Evolutionary conservation across 2,329 filamentous ascomycete genomes (phyloP), one percentile per base, ranked within the genome.

Genomic region (Botryotinia globosa): DNA sequence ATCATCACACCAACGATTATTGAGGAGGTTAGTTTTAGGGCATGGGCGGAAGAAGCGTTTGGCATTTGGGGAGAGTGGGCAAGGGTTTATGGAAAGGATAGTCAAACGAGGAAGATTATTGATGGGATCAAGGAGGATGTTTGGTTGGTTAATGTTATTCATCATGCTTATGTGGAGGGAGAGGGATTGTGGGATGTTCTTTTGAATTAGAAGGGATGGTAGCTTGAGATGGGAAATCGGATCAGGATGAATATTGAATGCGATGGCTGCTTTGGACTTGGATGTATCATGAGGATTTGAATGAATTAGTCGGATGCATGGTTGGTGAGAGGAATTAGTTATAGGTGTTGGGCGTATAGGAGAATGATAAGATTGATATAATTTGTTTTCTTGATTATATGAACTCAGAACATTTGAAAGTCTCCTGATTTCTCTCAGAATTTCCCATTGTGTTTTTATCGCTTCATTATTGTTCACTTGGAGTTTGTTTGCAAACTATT

Each of bases 1-100:
- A 98, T 98, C 80, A 89, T 97, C 73, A 97, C 94, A 34, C 95
- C 95, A 4, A 98, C 95, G 2, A 98, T 98, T 80, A 97, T 98
- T 79, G 95, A 98, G 81, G 93, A 94, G 77, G 93, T 97, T 69
- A 96, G 92, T 81, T 98, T 98, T 86, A 87, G 90, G 75, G 94
- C 94, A 12, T 99, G 96, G 96, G 88, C 90, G 73, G 96, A 98
- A 80, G 96, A 99, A 85, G 95, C 96, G 1, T 99, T 96, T 84
- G 92, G 91, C 45, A 97, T 98, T 79, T 98, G 95, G 92, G 88
- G 86, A 59, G 96, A 98, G 84, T 99, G 96, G 96, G 90, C 92
- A 74, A 87, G 92, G 77, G 92, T 98, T 64, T 98, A 97, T 82
- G 87, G 90, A 65, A 37, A 68, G 9, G 89, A 88, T 9, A 92